Evolutionary conservation across 2,329 filamentous ascomycete species (phyloP).

Genomic region (Colletotrichum incanum): DNA sequence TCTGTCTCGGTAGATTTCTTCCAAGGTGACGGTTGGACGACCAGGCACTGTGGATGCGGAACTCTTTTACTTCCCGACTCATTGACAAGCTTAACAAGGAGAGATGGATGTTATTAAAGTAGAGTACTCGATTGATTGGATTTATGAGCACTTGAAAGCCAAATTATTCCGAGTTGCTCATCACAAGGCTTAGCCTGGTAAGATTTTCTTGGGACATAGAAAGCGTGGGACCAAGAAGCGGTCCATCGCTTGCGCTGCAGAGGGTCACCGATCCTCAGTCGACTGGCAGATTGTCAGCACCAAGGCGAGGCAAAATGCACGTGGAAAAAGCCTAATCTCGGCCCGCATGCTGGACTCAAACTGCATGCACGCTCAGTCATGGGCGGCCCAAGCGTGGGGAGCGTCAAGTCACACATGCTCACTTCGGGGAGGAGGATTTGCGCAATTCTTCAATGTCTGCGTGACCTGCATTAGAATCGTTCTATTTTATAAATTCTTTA

Average conservation of each 20-base stretch:
- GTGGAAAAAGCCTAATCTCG: not conserved
- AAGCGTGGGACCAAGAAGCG: not conserved
- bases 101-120: not conserved
- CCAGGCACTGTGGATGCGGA: not conserved
- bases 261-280: no score
- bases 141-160: not conserved
- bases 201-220: not conserved
- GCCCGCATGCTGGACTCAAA: not conserved
- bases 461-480: conserved; percentile 8
- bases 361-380: conserved; percentile 2
- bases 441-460: not conserved
- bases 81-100: not conserved
- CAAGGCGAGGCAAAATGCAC: not conserved
- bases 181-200: not conserved
- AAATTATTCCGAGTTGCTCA: not conserved
- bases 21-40: not conserved
- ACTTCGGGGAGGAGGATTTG: not conserved
- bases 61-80: not conserved
- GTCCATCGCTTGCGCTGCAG: not conserved
- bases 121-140: not conserved
- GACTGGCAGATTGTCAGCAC: no score
- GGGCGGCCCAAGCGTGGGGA: not conserved
- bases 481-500: conserved; percentile 26
- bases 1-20: not conserved
- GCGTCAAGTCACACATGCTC: not conserved